Base-by-base conservation (phyloP, 305 asterid species). In the Fraxinus baroniana region DNA sequence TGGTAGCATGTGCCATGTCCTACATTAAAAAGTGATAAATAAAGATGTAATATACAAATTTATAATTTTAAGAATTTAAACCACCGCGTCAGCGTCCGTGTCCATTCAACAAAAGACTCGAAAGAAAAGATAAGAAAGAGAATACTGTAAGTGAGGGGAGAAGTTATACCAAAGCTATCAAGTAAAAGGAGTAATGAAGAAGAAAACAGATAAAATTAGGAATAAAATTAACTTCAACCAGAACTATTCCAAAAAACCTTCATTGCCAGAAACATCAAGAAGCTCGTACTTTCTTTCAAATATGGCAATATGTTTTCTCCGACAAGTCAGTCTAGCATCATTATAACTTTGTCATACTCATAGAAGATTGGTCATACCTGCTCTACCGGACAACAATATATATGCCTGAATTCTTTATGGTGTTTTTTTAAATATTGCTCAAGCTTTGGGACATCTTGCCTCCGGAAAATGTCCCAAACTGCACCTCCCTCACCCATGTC, bases 391-490 rank as follows among this genome's bases (percentile, higher is more conserved):
- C 26, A 75, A 82, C 89, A 82, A 36, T 24, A 33, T 0, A 52
- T 85, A 82, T 90, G 93, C 80, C 92, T 88, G 81, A 91, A 91
- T 85, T 91, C 94, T 82, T 82, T 90, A 73, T 89, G 82, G 86
- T 90, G 95, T 82, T 82, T 86, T 36, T 75, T 85, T 57, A 91
- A 90, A 89, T 90, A 91, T 79, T 87, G 84, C 87, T 86, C 91
- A 84, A 91, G 92, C 88, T 84, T 89, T 22, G 87, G 87, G 35
- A 90, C 90, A 86, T 91, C 95, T 79, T 89, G 77, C 33, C 90
- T 83, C 80, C 94, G 84, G 84, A 91, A 90, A 26, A 91, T 91
- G 83, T 90, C 95, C 94, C 94, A 91, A 35, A 89, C 82, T 55
- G 95, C 95, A 85, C 94, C 91, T 75, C 90, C 94, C 80, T 86